Evolutionary conservation across 306 rosid species (phyloP), one percentile per base, ranked within the genome.

Genomic region (Rubus idaeus): DNA sequence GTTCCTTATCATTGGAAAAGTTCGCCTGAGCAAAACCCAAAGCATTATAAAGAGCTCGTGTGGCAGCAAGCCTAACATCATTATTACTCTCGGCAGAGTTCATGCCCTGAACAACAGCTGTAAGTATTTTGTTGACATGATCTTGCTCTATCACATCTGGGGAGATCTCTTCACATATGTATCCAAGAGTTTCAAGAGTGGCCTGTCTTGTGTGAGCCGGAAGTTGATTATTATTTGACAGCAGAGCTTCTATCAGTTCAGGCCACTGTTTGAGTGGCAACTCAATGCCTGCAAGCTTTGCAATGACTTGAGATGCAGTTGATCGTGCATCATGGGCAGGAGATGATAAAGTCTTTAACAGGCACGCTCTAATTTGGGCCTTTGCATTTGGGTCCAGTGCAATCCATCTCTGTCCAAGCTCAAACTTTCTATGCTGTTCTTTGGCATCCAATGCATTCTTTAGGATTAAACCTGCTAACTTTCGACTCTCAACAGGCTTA

Each of bases 391-490:
- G 76, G 68, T 91, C 98, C 83, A 94, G 71, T 2, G 94, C 74
- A 70, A 94, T 71, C 98, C 98, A 94, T 78, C 94, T 91, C 57
- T 94, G 94, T 17, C 88, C 88, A 51, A 91, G 88, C 68, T 91
- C 98, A 57, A 85, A 74, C 84, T 94, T 94, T 74, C 93, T 87
- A 69, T 87, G 92, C n/a, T 94, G 96, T 58, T 94, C 98, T 73
- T 94, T 94, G 11, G 98, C 96, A 85, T 94, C 97, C 87, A 94
- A 72, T 13, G 97, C 97, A 85, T 94, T 94, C 91, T 94, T 94
- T 47, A 94, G 93, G 64, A 94, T 86, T 78, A 94, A 73, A 77
- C 98, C 98, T 0, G 96, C 98, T 51, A 94, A 79, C 81, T 83
- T 87, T 80, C 98, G 90, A 53, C 91, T 87, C 81, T 91, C 98